phyloP scores from a whole-genome alignment of 2,329 filamentous ascomycete species.

The Sclerotinia minor region DNA sequence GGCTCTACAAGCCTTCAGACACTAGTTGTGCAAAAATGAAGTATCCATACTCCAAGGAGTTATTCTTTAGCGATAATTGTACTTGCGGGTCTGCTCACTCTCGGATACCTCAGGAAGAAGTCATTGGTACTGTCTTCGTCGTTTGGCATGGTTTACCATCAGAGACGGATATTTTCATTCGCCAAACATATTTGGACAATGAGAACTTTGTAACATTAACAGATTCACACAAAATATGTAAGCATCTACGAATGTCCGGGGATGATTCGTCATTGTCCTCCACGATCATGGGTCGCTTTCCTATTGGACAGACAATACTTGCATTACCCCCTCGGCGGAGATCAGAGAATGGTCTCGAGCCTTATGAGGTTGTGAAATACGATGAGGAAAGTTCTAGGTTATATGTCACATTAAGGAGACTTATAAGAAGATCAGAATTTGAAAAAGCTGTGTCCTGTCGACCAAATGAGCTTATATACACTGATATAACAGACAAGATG shows the following conservation, averaged over 20 bases:
- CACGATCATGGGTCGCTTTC: slow-evolving; percentile 42
- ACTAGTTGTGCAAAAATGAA: slow-evolving; percentile 67
- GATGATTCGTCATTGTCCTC: background rate
- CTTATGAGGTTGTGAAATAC: slow-evolving; percentile 57
- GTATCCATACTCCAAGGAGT: slow-evolving; percentile 70
- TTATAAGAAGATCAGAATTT: slow-evolving; percentile 52
- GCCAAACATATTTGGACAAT: slow-evolving; percentile 65
- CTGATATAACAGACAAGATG: slow-evolving; percentile 46
- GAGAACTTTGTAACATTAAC: slow-evolving; percentile 63
- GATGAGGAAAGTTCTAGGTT: slow-evolving; percentile 35
- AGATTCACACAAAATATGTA: slow-evolving; percentile 56
- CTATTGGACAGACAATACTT: slow-evolving; percentile 58
- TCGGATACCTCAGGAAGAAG: slow-evolving; percentile 54
- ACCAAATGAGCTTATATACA: slow-evolving; percentile 57
- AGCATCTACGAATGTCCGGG: slow-evolving; percentile 38
- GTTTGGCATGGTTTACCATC: slow-evolving; percentile 55
- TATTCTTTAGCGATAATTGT: slow-evolving; percentile 77
- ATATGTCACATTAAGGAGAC: slow-evolving; percentile 50
- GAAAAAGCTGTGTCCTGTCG: slow-evolving; percentile 36
- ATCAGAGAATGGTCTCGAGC: slow-evolving; percentile 51
- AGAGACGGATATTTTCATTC: slow-evolving; percentile 60
- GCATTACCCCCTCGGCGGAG: slow-evolving; percentile 45
- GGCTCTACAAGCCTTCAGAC: slow-evolving; percentile 71
- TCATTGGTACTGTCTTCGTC: slow-evolving; percentile 59
- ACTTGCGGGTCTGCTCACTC: slow-evolving; percentile 52